A percentile compares a stretch with the other conserved stretches of the same genome.
These are phyloP conservation scores for Golovinomyces cichoracearum DNA, from an alignment of 2,329 filamentous ascomycete genomes.

Conservation along the genomic window DNA sequence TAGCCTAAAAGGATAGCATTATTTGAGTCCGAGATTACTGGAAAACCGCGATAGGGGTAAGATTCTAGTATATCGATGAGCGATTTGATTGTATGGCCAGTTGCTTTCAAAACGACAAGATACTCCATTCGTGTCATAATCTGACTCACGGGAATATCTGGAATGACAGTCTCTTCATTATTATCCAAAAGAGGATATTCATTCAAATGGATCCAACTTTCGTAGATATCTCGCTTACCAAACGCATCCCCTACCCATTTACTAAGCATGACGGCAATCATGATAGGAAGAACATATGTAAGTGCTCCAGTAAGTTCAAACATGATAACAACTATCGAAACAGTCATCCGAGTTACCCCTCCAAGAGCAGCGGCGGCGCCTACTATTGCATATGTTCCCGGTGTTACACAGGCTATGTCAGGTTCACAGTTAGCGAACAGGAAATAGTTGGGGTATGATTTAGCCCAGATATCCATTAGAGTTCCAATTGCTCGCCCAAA, in stretches of 20 bases:
- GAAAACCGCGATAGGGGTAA: slow-evolving; percentile 71
- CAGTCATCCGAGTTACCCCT: slow-evolving; percentile 94
- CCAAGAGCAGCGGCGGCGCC: slow-evolving; percentile 76
- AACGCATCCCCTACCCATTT: slow-evolving; percentile 98
- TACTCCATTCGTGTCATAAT: slow-evolving; percentile 89
- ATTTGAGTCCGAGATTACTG: slow-evolving; percentile 54
- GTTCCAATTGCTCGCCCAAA: slow-evolving; percentile 92
- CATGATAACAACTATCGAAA: slow-evolving; percentile 97
- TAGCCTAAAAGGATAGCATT: slow-evolving; percentile 69
- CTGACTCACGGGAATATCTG: slow-evolving; percentile 61
- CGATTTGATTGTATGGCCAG: slow-evolving; percentile 60
- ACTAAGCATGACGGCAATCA: slow-evolving; percentile 96
- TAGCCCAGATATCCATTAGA: slow-evolving; percentile 67
- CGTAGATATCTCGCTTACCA: slow-evolving; percentile 70
- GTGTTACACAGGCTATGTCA: slow-evolving; percentile 86
- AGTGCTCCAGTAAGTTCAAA: slow-evolving; percentile 94
- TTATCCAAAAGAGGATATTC: slow-evolving; percentile 91
- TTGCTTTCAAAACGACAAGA: slow-evolving; percentile 62
- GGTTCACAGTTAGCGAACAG: slow-evolving; percentile 80
- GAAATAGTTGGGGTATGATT: slow-evolving; percentile 51
- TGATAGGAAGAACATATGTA: slow-evolving; percentile 89
- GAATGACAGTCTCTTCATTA: slow-evolving; percentile 63
- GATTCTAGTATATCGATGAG: slow-evolving; percentile 44
- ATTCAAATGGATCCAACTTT: slow-evolving; percentile 88
- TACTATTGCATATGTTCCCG: slow-evolving; percentile 86